These are phyloP conservation scores for Trichoderma guizhouense DNA, from an alignment of 2,329 filamentous ascomycete genomes.

Conservation along the genomic window DNA sequence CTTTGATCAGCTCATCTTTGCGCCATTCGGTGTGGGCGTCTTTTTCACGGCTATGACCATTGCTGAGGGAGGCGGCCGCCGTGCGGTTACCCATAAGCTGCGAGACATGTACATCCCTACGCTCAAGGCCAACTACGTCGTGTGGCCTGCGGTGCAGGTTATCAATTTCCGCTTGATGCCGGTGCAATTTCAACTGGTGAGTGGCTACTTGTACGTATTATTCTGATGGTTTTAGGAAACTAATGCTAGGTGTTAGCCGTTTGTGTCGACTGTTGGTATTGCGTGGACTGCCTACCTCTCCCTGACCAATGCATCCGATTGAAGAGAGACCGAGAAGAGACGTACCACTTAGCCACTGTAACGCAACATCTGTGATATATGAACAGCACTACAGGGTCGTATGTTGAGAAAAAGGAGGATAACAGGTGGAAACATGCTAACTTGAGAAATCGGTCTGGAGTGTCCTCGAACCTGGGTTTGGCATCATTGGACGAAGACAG, in stretches of 20 bases:
- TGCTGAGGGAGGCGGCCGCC: constrained; percentile 82
- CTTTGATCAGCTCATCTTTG: constrained; percentile 90
- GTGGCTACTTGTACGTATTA: constrained; percentile 35
- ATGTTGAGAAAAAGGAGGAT: neutral
- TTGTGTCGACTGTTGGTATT: constrained; percentile 93
- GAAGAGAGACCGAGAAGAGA: constrained; percentile 32
- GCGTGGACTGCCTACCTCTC: constrained; percentile 97
- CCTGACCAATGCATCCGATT: constrained; percentile 81
- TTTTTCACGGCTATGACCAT: constrained; percentile 98
- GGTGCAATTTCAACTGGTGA: constrained; percentile 91
- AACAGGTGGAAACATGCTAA: neutral
- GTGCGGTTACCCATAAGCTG: constrained; percentile 79
- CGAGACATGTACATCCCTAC: constrained; percentile 91
- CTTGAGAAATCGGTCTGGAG: neutral
- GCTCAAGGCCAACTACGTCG: constrained; percentile 89
- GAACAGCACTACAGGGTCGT: neutral
- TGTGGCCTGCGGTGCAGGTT: constrained; percentile 95
- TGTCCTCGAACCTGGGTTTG: neutral
- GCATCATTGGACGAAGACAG: neutral
- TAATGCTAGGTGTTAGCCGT: constrained; percentile 60
- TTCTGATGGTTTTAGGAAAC: neutral
- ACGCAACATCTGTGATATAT: neutral
- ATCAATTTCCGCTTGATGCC: constrained; percentile 96
- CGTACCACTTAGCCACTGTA: neutral
- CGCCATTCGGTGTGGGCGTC: constrained; percentile 77